phyloP scores from a whole-genome alignment of 2,329 filamentous ascomycete species.

The Botrytis paeoniae region DNA sequence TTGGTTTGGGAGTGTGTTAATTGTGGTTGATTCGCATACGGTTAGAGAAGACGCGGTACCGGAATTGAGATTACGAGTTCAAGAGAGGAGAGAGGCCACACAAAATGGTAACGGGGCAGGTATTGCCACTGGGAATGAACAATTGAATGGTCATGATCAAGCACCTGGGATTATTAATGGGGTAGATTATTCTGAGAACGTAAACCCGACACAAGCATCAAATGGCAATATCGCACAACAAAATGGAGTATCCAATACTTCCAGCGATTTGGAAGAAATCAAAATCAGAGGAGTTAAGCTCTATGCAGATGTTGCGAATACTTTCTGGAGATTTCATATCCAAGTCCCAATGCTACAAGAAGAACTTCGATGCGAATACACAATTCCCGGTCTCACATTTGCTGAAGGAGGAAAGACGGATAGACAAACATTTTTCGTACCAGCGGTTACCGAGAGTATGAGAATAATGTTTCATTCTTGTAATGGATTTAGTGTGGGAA shows the following conservation, averaged over 20 bases:
- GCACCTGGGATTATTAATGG: slow-evolving; percentile 36
- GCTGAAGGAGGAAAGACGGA: slow-evolving; percentile 53
- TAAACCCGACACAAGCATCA: slow-evolving; percentile 1
- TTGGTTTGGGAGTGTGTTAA: slow-evolving; percentile 83
- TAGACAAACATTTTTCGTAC: slow-evolving; percentile 77
- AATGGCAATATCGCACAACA: background rate
- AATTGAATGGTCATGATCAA: slow-evolving; percentile 15
- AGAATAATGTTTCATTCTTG: slow-evolving; percentile 98
- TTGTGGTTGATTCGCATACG: slow-evolving; percentile 72
- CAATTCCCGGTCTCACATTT: slow-evolving; percentile 64
- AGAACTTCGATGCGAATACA: slow-evolving; percentile 78
- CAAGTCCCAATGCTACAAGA: slow-evolving; percentile 67
- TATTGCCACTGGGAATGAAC: slow-evolving; percentile 9
- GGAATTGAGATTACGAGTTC: slow-evolving; percentile 51
- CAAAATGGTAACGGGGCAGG: slow-evolving; percentile 32
- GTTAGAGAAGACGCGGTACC: slow-evolving; percentile 53
- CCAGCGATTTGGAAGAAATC: slow-evolving; percentile 27
- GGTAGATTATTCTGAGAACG: slow-evolving; percentile 36
- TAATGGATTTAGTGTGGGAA: slow-evolving; percentile 91
- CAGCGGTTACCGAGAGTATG: slow-evolving; percentile 81
- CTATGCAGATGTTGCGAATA: slow-evolving; percentile 65
- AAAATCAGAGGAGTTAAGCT: slow-evolving; percentile 56
- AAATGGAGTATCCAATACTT: background rate
- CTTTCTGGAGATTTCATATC: slow-evolving; percentile 91
- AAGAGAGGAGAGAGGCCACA: slow-evolving; percentile 17